phyloP scores from a whole-genome alignment of 1,284 basidiomycete genomes.

The Xerocomus nothofagi region DNA sequence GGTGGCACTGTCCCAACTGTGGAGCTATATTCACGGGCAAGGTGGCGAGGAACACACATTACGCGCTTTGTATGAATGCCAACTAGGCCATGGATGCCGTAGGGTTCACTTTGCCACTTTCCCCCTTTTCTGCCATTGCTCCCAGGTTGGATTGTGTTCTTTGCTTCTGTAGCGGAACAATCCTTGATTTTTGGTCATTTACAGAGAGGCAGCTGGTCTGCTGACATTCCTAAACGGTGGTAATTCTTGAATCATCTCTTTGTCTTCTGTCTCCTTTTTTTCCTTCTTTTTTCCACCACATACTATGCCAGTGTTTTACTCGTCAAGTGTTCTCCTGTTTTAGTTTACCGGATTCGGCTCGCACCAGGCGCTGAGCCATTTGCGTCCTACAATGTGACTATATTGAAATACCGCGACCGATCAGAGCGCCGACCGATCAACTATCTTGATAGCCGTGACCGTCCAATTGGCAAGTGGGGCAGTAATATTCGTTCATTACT shows the following conservation, averaged over 20 bases:
- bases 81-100: slow-evolving; percentile 3
- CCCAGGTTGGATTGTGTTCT: neutral
- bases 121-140: neutral
- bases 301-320: neutral
- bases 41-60: slow-evolving; percentile 22
- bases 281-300: neutral
- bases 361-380: neutral
- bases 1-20: slow-evolving; percentile 27
- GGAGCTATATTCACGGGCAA: slow-evolving; percentile 19
- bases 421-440: slow-evolving; percentile 10
- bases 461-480: neutral
- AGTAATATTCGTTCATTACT: neutral
- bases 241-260: neutral
- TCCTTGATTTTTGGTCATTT: slow-evolving; percentile 1
- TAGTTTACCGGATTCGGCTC: slow-evolving; percentile 3
- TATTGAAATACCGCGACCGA: slow-evolving; percentile 4
- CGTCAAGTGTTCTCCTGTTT: neutral
- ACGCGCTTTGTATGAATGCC: slow-evolving; percentile 9
- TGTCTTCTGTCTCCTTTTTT: neutral
- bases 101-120: neutral
- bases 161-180: neutral
- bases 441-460: neutral
- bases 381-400: neutral
- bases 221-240: neutral
- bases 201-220: slow-evolving; percentile 12